These are phyloP conservation scores for Ilyonectria robusta DNA, from an alignment of 2,329 filamentous ascomycete genomes.

Conservation along the genomic window DNA sequence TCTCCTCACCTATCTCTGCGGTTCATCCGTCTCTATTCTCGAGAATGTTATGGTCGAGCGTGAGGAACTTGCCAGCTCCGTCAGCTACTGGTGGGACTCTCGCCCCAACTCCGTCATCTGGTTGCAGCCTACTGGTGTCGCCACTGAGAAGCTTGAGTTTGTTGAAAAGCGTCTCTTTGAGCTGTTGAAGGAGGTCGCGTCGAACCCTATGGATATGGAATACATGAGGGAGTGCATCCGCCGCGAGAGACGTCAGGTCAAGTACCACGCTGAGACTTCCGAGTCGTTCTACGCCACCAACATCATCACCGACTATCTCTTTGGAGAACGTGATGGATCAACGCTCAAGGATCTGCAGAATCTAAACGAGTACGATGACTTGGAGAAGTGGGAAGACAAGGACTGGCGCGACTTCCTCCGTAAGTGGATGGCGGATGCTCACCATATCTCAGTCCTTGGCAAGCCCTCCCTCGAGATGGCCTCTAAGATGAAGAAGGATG, in stretches of 20 bases:
- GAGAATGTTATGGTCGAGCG: constrained; percentile 95
- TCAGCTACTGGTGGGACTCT: constrained; percentile 84
- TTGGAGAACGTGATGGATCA: constrained; percentile 87
- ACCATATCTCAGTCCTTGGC: constrained; percentile 89
- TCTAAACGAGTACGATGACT: constrained; percentile 73
- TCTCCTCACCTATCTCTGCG: constrained; percentile 87
- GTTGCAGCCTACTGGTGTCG: constrained; percentile 89
- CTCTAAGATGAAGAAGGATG: constrained; percentile 84
- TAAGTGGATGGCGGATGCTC: constrained; percentile 87
- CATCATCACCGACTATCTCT: constrained; percentile 93
- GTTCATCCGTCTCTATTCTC: constrained; percentile 91
- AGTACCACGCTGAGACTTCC: constrained; percentile 86
- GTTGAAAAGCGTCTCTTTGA: constrained; percentile 91
- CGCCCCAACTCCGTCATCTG: constrained; percentile 87
- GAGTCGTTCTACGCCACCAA: constrained; percentile 86
- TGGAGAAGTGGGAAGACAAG: constrained; percentile 85
- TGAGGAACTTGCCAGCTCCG: constrained; percentile 90
- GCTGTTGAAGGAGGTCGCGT: constrained; percentile 84
- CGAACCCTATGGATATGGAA: constrained; percentile 86
- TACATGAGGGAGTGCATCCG: constrained; percentile 92
- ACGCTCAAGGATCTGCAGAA: constrained; percentile 74
- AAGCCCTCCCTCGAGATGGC: constrained; percentile 87
- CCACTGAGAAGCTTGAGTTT: constrained; percentile 84
- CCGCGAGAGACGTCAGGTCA: constrained; percentile 84
- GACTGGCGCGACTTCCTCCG: constrained; percentile 88